A percentile compares a stretch with the other conserved stretches of the same genome.
Evolutionary conservation across 179 eudicot species (phyloP).

Genomic region (Spergularia azorica): DNA sequence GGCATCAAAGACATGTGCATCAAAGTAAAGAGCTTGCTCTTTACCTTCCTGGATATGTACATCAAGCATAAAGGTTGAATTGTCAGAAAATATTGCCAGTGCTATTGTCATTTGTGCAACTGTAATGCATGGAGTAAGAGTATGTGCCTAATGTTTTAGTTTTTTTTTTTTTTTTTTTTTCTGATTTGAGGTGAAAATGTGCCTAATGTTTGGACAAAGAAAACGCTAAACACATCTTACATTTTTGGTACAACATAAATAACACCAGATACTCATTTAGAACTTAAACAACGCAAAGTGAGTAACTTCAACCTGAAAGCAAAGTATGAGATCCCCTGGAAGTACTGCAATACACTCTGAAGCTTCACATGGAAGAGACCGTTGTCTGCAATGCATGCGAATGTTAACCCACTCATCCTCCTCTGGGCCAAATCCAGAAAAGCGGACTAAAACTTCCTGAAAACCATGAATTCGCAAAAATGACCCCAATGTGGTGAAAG

Average conservation of each 20-base stretch:
- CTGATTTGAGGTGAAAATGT: too few species aligned
- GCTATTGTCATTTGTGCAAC: neutral
- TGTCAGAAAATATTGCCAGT: conserved; percentile 7
- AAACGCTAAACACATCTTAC: too few species aligned
- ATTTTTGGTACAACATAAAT: too few species aligned
- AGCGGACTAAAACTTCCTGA: conserved; percentile 94
- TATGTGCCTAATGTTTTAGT: neutral
- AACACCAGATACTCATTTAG: neutral
- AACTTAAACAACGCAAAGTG: neutral
- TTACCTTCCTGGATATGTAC: conserved; percentile 79
- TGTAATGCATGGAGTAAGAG: neutral
- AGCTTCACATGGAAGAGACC: conserved; percentile 95
- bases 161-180: too few species aligned
- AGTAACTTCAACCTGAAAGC: conserved; percentile 75
- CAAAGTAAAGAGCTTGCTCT: conserved; percentile 98
- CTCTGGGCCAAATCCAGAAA: conserved; percentile 88
- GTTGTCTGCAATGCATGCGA: conserved; percentile 80
- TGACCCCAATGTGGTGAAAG: conserved; percentile 5
- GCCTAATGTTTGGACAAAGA: too few species aligned
- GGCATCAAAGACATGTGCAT: conserved; percentile 95
- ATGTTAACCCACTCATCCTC: conserved; percentile 98
- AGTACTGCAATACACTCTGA: conserved; percentile 89
- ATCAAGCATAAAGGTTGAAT: conserved; percentile 9
- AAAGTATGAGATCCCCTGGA: conserved; percentile 87
- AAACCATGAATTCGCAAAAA: conserved; percentile 20